Evolutionary conservation across 495 filamentous ascomycete genomes (phyloP), one percentile per base, ranked within the genome.

Genomic region (Neurospora sp.): DNA sequence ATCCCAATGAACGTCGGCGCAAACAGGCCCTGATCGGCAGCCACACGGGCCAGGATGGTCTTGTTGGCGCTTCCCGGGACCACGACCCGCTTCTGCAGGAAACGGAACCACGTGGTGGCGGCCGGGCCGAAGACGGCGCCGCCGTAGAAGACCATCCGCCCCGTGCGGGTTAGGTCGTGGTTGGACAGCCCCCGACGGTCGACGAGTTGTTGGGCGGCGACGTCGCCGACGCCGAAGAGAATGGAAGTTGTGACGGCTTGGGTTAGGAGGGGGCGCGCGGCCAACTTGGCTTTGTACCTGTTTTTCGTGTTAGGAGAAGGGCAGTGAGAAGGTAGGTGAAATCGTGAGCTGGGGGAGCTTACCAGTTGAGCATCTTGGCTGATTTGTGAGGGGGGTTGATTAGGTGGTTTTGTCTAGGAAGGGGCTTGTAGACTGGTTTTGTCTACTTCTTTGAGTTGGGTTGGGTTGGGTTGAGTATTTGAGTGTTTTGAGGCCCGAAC

Each of bases 121-220:
- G 89, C 92, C 39, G 96, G 96, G 69, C 96, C 96, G 82, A 99
- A 99, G 82, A 98, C 82, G 41, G 86, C 88, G 76, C 96, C 96
- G 77, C 96, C 96, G 78, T 99, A 99, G 70, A 93, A 82, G 37
- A 90, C 92, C 96, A 99, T 98, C 72, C 96, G 91, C 3, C 88
- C 91, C 3, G 95, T 98, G 41, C 96, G 89, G 20, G 86, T 85
- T 46, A 92, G 80, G 78, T 97, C 92, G 78, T 99, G 96, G 74
- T 94, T 92, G 69, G 90, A 83, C 38, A 92, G 74, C 41, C 94
- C 94, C 76, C 85, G 88, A 79, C 89, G 90, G 83, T 98, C 96
- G 71, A 99, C 92, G n/a, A 84, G 86, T 82, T 99, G 96, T 78
- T 99, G 96, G n/a, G 96, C 93, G 71, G 97, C 88, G 71, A 91